Evolutionary conservation across 345 rosid genomes (phyloP).

Genomic region (Citrus trifoliata): DNA sequence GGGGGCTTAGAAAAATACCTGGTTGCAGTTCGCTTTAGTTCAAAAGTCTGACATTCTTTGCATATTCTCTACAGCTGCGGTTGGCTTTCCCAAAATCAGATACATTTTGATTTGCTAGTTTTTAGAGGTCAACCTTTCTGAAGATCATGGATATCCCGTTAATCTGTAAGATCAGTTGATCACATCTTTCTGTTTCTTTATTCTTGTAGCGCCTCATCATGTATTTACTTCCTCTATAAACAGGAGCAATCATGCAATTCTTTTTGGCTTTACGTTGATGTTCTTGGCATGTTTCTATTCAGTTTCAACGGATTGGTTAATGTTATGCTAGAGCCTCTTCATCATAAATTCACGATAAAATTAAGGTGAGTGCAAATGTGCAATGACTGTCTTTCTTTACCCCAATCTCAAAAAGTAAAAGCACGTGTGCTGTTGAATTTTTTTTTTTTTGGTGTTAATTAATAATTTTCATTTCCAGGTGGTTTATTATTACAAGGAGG

Average conservation of each 20-base stretch:
- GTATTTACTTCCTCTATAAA: not conserved
- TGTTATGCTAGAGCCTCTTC: constrained; percentile 39
- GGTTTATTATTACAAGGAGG: not conserved
- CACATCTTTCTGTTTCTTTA: not conserved
- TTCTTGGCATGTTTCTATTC: not conserved
- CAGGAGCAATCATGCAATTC: not conserved
- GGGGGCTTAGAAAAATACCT: constrained; percentile 49
- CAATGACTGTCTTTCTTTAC: constrained; percentile 11
- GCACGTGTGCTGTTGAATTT: not conserved
- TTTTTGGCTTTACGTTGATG: not conserved
- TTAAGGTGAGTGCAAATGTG: constrained; percentile 43
- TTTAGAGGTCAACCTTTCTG: not conserved
- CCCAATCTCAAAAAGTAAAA: constrained; percentile 10
- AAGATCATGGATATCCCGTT: not conserved
- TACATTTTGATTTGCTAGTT: not conserved
- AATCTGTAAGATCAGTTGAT: not conserved
- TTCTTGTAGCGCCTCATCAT: not conserved
- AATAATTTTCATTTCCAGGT: not conserved
- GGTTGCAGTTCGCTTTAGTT: constrained; percentile 50
- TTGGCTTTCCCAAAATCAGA: not conserved
- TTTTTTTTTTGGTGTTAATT: too few relatives aligned
- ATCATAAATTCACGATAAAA: constrained; percentile 22
- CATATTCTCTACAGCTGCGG: not conserved
- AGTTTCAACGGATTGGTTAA: not conserved
- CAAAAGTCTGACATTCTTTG: not conserved